These are phyloP conservation scores for Thinopyrum elongatum DNA, from an alignment of 176 grass and related monocot species.

Conservation along the genomic window DNA sequence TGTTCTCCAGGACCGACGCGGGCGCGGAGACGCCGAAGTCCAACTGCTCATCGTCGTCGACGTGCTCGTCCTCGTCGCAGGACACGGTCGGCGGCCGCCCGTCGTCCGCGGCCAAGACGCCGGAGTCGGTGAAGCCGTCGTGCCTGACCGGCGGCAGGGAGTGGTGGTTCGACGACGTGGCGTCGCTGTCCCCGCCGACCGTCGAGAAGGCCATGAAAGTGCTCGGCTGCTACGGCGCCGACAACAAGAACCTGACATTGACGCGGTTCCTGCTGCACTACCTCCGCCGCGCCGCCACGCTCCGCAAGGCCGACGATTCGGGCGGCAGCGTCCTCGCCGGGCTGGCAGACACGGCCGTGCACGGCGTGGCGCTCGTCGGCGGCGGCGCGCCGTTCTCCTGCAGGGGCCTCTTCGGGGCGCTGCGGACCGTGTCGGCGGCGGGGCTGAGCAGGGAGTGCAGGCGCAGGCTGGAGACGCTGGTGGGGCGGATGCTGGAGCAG, in stretches of 20 bases:
- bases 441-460: conserved; percentile 75
- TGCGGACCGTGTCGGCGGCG: conserved; percentile 55
- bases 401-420: conserved; percentile 77
- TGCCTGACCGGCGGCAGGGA: conserved; percentile 44
- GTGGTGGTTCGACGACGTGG: conserved; percentile 95
- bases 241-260: conserved; percentile 82
- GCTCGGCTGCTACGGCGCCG: conserved; percentile 68
- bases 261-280: conserved; percentile 91
- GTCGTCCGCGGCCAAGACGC: conserved; percentile 60
- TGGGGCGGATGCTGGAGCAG: conserved; percentile 82
- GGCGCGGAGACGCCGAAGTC: conserved; percentile 17
- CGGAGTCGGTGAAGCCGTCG: conserved; percentile 58
- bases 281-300: conserved; percentile 50
- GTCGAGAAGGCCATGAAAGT: conserved; percentile 69
- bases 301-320: background rate
- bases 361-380: conserved; percentile 74
- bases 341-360: conserved; percentile 84
- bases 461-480: conserved; percentile 74
- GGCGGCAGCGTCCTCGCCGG: conserved; percentile 31
- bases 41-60: conserved; percentile 54
- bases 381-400: conserved; percentile 66
- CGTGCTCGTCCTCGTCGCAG: conserved; percentile 66
- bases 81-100: conserved; percentile 36
- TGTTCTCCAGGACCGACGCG: conserved; percentile 69
- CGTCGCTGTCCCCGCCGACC: conserved; percentile 47